Evolutionary conservation across 1,284 basidiomycete genomes (phyloP), one percentile per base, ranked within the genome.

Genomic region (Schizophyllum amplum): DNA sequence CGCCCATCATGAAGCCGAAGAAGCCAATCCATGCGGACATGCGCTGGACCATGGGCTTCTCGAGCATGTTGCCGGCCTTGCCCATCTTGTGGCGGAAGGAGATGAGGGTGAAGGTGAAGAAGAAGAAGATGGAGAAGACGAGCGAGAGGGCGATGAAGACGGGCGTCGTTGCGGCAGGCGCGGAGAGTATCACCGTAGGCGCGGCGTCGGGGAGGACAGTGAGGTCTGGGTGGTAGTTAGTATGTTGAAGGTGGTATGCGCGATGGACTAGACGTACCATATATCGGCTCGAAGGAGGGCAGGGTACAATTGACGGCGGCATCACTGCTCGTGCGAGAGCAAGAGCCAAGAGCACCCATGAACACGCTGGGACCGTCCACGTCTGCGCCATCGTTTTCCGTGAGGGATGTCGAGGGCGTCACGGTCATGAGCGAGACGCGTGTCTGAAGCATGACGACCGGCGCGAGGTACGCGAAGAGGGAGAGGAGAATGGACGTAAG

Each of bases 361-460:
- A 84, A 82, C 25, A 88, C 68, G 55, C 78, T 86, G 2, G 87
- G 85, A 3, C 89, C 88, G 68, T 90, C 87, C n/a, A 84, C 71
- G 9, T 63, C 69, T 52, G 72, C 65, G 20, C 69, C 69, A 22
- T 75, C 68, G 56, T 72, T 71, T 60, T 76, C 48, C 74, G 17
- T 75, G 59, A 85, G 68, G 4, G 68, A 65, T 17, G 75, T 73
- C 3, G 86, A 84, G 5, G 87, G 85, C 5, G 75, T 75, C 11
- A 90, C 81, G 0, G 75, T 79, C 54, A 90, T 70, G 47, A 91
- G 73, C 4, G 86, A 75, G 21, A 90, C 86, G 62, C 76, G 75
- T 62, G 76, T 75, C 27, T 81, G 76, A 33, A 90, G 74, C 65
- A 88, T 69, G 46, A 82, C 64, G 5, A 72, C 73, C 0, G 88